These are phyloP conservation scores for Marasmius sp. DNA, from an alignment of 1,284 basidiomycete species.

Conservation along the genomic window DNA sequence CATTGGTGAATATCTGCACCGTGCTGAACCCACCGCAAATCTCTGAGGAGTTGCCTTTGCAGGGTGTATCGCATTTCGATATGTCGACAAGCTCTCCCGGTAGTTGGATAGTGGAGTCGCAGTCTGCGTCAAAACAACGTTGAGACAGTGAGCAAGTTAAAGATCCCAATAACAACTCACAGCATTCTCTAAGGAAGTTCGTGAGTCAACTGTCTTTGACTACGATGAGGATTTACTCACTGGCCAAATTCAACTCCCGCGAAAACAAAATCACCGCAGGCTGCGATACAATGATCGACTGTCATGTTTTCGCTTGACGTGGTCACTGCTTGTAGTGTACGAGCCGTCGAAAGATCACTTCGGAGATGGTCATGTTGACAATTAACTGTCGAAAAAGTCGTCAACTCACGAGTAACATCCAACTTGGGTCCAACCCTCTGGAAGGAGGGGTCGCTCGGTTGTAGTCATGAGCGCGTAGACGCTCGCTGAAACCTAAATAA, in stretches of 20 bases:
- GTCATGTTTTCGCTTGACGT: slow-evolving; percentile 25
- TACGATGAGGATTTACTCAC: slow-evolving; percentile 20
- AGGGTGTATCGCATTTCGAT: slow-evolving; percentile 34
- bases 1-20: slow-evolving; percentile 36
- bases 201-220: too few relatives aligned
- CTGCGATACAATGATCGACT: slow-evolving; percentile 32
- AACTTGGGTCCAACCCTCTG: slow-evolving; percentile 30
- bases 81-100: slow-evolving; percentile 28
- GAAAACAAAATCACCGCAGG: slow-evolving; percentile 29
- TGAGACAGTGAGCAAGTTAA: neutral
- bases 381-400: neutral
- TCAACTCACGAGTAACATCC: slow-evolving; percentile 31
- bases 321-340: slow-evolving; percentile 25
- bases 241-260: slow-evolving; percentile 36
- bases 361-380: neutral
- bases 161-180: slow-evolving; percentile 22
- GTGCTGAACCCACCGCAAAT: slow-evolving; percentile 34
- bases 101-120: slow-evolving; percentile 40
- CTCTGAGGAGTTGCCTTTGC: slow-evolving; percentile 35
- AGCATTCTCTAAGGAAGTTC: slow-evolving; percentile 34
- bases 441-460: neutral
- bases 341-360: slow-evolving; percentile 30
- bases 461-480: neutral
- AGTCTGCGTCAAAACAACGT: slow-evolving; percentile 25
- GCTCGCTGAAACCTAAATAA: neutral